Evolutionary conservation across 2,329 filamentous ascomycete genomes (phyloP).

Genomic region (Dactylellina leptospora): DNA sequence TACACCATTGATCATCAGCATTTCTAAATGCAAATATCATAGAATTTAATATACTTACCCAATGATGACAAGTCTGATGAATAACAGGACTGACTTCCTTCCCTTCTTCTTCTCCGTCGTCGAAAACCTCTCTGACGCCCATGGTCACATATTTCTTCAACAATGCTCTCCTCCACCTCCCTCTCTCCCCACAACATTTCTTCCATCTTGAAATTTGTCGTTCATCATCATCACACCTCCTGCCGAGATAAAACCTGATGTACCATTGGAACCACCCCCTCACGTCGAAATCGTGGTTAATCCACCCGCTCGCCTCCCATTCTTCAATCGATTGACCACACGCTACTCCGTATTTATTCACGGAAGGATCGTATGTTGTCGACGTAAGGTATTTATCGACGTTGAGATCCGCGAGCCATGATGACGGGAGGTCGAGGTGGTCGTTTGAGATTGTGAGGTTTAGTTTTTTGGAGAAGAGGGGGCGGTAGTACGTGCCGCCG

Average conservation of each 20-base stretch:
- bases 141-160: slow-evolving; percentile 65
- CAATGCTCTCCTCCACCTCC: slow-evolving; percentile 65
- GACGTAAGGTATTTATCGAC: slow-evolving; percentile 61
- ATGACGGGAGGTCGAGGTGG: slow-evolving; percentile 63
- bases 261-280: slow-evolving; percentile 70
- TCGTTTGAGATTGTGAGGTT: slow-evolving; percentile 62
- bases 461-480: slow-evolving; percentile 63
- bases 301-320: slow-evolving; percentile 68
- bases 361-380: slow-evolving; percentile 62
- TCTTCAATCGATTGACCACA: slow-evolving; percentile 67
- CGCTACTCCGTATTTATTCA: slow-evolving; percentile 66
- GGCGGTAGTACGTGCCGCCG: slow-evolving; percentile 66
- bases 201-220: slow-evolving; percentile 66
- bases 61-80: slow-evolving; percentile 69
- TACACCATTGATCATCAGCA: background rate
- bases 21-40: background rate
- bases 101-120: slow-evolving; percentile 61
- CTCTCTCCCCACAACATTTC: slow-evolving; percentile 66
- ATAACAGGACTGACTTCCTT: slow-evolving; percentile 66
- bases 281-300: slow-evolving; percentile 66
- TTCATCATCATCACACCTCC: slow-evolving; percentile 66
- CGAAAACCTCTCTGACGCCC: slow-evolving; percentile 65
- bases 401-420: slow-evolving; percentile 63
- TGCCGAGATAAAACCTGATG: slow-evolving; percentile 65
- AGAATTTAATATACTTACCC: slow-evolving; percentile 62